Conservation (phyloP, 2,329 filamentous ascomycete species). For the Emmonsiellopsis sp. region DNA sequence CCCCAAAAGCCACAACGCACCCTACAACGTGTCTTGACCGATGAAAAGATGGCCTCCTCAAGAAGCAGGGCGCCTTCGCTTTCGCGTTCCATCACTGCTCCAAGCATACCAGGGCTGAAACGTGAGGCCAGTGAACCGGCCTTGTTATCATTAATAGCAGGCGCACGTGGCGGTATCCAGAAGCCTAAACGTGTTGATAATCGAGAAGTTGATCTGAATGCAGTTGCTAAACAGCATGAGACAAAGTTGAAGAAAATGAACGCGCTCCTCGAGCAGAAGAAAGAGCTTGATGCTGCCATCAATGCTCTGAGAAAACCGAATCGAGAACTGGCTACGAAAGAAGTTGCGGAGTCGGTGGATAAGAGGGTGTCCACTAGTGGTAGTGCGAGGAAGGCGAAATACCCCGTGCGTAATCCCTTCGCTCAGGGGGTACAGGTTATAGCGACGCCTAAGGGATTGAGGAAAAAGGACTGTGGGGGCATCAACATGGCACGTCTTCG, state of each 20-base stretch:
- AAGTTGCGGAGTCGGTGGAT: constrained; percentile 34
- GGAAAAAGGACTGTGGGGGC: constrained; percentile 9
- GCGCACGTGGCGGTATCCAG: constrained; percentile 34
- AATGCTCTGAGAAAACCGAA: constrained; percentile 38
- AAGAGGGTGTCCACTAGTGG: constrained; percentile 17
- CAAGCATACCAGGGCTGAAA: constrained; percentile 28
- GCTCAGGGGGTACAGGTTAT: constrained; percentile 39
- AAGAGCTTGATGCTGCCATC: constrained; percentile 40
- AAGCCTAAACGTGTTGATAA: constrained; percentile 36
- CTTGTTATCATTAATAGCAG: constrained; percentile 25
- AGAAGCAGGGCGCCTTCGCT: constrained; percentile 26
- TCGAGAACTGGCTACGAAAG: constrained; percentile 35
- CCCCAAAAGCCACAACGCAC: constrained; percentile 21
- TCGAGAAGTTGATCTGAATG: constrained; percentile 40
- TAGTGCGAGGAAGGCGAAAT: constrained; percentile 29
- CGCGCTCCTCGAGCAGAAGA: constrained; percentile 36
- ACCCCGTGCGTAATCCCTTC: constrained; percentile 31
- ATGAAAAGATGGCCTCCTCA: constrained; percentile 27
- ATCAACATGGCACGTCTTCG: constrained; percentile 20
- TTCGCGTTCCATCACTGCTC: constrained; percentile 33
- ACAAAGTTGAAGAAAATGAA: constrained; percentile 38
- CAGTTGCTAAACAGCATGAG: constrained; percentile 35
- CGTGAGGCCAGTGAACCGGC: constrained; percentile 34
- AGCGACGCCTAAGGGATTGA: constrained; percentile 31
- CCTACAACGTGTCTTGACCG: constrained; percentile 38